These are phyloP conservation scores for Graphium sp. DNA, from an alignment of 2,329 filamentous ascomycete species.

Conservation along the genomic window DNA sequence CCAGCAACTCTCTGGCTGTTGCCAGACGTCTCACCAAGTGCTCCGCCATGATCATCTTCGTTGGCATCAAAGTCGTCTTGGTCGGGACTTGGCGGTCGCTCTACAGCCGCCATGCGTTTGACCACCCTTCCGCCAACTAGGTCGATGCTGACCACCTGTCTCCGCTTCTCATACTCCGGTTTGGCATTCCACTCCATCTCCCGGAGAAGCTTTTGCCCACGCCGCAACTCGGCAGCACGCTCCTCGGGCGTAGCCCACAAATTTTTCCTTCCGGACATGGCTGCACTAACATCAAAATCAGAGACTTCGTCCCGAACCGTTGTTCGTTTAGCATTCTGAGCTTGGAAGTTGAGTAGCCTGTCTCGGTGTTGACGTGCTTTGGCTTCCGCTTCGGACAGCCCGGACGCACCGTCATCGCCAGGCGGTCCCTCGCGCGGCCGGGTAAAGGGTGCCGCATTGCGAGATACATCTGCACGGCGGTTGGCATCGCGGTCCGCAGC, in stretches of 20 bases:
- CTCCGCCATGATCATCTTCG: constrained; percentile 9
- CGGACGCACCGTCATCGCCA: constrained; percentile 6
- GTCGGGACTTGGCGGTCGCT: constrained; percentile 37
- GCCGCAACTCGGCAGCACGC: constrained; percentile 65
- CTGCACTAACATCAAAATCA: constrained; percentile 36
- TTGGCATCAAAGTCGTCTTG: constrained; percentile 17
- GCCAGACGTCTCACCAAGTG: constrained; percentile 15
- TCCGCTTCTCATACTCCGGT: constrained; percentile 79
- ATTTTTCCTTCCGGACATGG: constrained; percentile 28
- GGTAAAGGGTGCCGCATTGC: constrained; percentile 42
- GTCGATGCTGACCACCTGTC: constrained; percentile 73
- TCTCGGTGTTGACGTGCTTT: constrained; percentile 67
- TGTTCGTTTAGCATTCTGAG: constrained; percentile 70
- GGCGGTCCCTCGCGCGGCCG: constrained; percentile 19
- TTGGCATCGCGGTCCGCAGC: constrained; percentile 59
- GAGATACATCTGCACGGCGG: constrained; percentile 46
- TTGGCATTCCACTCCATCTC: constrained; percentile 76
- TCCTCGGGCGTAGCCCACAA: constrained; percentile 80
- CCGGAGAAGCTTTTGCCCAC: constrained; percentile 66
- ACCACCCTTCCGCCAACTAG: constrained; percentile 63
- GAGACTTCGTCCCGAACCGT: constrained; percentile 73
- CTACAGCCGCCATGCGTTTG: constrained; percentile 48
- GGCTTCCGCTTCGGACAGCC: constrained; percentile 38
- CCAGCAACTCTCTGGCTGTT: constrained; percentile 14
- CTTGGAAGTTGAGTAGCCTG: constrained; percentile 65